Percentiles rank a stretch among this genome's conserved stretches.
phyloP scores from a whole-genome alignment of 441 rosid species.

The Populus hybrid region DNA sequence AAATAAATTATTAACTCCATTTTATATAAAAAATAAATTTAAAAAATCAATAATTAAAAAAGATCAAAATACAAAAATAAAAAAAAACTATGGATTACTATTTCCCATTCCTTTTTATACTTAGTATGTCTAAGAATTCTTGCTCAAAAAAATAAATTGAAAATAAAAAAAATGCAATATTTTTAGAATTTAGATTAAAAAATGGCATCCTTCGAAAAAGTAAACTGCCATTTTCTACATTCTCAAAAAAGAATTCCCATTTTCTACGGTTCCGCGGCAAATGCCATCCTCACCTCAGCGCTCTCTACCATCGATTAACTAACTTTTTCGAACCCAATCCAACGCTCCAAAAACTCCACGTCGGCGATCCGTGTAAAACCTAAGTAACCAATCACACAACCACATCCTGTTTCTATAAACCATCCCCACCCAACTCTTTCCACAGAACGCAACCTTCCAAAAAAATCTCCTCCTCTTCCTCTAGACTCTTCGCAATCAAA shows the following conservation, averaged over 20 bases:
- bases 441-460: background rate
- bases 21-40: no score
- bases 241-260: no score
- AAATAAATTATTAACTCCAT: no score
- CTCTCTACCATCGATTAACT: background rate
- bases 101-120: no score
- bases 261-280: background rate
- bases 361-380: slow-evolving; percentile 22
- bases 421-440: background rate
- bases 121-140: no score
- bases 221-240: background rate
- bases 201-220: no score
- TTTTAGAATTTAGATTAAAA: no score
- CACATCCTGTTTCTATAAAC: slow-evolving; percentile 3
- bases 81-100: no score
- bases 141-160: no score
- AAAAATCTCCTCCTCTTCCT: background rate
- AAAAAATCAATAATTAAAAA: no score
- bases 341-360: slow-evolving; percentile 1
- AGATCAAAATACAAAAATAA: no score
- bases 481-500: background rate
- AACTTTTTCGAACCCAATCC: background rate
- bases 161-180: no score
- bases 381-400: slow-evolving; percentile 5
- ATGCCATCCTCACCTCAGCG: background rate